Conservation (phyloP, 495 filamentous ascomycete genomes). For the Neurospora sp. region DNA sequence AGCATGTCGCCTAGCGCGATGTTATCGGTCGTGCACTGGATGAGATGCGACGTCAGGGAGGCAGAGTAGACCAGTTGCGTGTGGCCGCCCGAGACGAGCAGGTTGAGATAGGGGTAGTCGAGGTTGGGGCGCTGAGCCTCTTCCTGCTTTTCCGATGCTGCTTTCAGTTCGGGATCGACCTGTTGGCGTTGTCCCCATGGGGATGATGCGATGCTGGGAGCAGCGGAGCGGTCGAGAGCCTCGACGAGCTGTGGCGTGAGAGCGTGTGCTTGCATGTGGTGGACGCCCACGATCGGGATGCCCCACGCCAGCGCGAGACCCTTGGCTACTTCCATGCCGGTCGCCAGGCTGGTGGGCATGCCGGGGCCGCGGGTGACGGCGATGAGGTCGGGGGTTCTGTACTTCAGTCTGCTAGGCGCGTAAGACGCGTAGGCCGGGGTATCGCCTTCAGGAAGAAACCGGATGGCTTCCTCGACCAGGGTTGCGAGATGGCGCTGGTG, state of each 20-base stretch:
- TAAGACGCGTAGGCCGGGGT: neutral
- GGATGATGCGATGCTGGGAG: neutral
- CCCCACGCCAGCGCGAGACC: conserved; percentile 76
- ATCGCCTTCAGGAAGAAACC: conserved; percentile 34
- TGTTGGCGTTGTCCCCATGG: neutral
- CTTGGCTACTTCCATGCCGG: conserved; percentile 78
- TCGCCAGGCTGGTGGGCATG: conserved; percentile 63
- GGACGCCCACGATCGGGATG: conserved; percentile 69
- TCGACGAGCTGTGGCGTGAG: conserved; percentile 74
- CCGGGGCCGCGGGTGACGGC: conserved; percentile 83
- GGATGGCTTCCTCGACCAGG: conserved; percentile 55
- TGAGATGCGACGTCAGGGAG: conserved; percentile 50
- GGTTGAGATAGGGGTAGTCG: conserved; percentile 71
- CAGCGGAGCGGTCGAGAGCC: conserved; percentile 35
- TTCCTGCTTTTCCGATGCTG: neutral
- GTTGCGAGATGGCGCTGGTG: conserved; percentile 58
- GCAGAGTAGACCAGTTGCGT: conserved; percentile 70
- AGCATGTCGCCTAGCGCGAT: conserved; percentile 77
- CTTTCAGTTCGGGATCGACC: neutral
- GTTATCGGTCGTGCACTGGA: conserved; percentile 60
- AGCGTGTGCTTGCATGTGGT: conserved; percentile 97
- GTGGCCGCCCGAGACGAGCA: conserved; percentile 91
- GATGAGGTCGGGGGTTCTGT: conserved; percentile 58
- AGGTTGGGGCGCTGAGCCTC: conserved; percentile 15
- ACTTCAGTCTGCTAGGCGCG: too few relatives aligned